Evolutionary conservation across 2,329 filamentous ascomycete genomes (phyloP).

Genomic region (Fusarium temperatum): DNA sequence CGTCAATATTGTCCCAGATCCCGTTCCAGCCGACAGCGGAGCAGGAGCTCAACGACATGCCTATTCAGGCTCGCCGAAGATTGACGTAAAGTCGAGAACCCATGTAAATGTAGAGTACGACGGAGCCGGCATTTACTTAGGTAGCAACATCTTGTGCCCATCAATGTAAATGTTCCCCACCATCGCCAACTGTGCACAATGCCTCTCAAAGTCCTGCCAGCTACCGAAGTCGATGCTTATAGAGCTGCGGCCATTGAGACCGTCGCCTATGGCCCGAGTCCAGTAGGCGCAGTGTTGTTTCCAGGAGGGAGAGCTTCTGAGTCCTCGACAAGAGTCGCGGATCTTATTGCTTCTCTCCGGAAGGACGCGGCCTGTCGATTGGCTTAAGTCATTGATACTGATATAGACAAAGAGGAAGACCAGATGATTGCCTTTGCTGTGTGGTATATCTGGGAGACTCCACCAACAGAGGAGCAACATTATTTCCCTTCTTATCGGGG

Average conservation of each 20-base stretch:
- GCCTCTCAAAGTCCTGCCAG: conserved; percentile 50
- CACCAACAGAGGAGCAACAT: conserved; percentile 26
- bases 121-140: background rate
- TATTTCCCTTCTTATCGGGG: conserved; percentile 41
- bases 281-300: conserved; percentile 46
- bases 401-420: conserved; percentile 38
- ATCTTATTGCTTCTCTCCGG: conserved; percentile 33
- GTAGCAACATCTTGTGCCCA: background rate
- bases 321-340: conserved; percentile 31
- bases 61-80: conserved; percentile 38
- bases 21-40: conserved; percentile 20
- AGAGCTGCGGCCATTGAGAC: conserved; percentile 50
- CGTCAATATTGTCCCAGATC: background rate
- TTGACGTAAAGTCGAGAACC: background rate
- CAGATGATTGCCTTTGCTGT: conserved; percentile 49
- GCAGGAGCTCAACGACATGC: conserved; percentile 19
- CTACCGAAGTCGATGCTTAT: conserved; percentile 48
- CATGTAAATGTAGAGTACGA: background rate
- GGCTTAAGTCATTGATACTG: conserved; percentile 49
- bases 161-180: background rate
- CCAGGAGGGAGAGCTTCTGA: conserved; percentile 38
- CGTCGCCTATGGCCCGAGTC: conserved; percentile 48
- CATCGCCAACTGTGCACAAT: conserved; percentile 36
- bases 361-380: conserved; percentile 45
- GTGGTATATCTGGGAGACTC: conserved; percentile 47